A percentile compares a stretch with the other conserved stretches of the same genome.
Evolutionary conservation across 352 stramenopile species (phyloP).

Genomic region (Pythium utonaiense): DNA sequence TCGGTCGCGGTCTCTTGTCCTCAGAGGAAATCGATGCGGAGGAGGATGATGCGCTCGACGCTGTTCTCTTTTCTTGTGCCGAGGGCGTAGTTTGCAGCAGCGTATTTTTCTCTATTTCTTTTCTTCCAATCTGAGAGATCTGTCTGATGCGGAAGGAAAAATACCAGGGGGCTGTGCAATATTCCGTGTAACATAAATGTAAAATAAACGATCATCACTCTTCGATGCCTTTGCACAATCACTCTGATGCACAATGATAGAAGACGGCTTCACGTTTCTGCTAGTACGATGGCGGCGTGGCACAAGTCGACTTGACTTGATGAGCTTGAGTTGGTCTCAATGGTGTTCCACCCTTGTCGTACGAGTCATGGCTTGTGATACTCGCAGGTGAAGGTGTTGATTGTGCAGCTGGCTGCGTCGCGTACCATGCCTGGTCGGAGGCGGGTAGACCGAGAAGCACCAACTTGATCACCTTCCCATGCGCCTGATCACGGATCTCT

Average conservation of each 20-base stretch:
- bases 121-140: not conserved
- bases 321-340: too few species aligned
- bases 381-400: constrained; percentile 22
- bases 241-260: too few species aligned
- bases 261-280: too few species aligned
- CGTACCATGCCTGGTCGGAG: constrained; percentile 19
- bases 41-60: not conserved
- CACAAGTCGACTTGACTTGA: too few species aligned
- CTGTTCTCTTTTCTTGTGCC: constrained; percentile 8
- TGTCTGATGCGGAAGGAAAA: not conserved
- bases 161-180: too few species aligned
- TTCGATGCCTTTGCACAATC: too few species aligned
- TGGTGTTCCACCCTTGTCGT: not conserved
- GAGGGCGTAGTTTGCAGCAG: not conserved
- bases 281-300: too few species aligned
- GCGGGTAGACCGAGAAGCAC: constrained; percentile 22
- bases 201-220: not conserved
- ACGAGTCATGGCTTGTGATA: constrained; percentile 6
- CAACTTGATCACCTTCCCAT: constrained; percentile 24
- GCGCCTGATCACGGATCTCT: constrained; percentile 16
- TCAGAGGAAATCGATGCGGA: not conserved
- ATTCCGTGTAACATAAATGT: too few species aligned
- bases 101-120: not conserved
- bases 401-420: constrained; percentile 25
- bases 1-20: not conserved